A percentile compares a stretch with the other conserved stretches of the same genome.
These are phyloP conservation scores for Coniosporium apollinis DNA, from an alignment of 495 filamentous ascomycete genomes.

Conservation along the genomic window DNA sequence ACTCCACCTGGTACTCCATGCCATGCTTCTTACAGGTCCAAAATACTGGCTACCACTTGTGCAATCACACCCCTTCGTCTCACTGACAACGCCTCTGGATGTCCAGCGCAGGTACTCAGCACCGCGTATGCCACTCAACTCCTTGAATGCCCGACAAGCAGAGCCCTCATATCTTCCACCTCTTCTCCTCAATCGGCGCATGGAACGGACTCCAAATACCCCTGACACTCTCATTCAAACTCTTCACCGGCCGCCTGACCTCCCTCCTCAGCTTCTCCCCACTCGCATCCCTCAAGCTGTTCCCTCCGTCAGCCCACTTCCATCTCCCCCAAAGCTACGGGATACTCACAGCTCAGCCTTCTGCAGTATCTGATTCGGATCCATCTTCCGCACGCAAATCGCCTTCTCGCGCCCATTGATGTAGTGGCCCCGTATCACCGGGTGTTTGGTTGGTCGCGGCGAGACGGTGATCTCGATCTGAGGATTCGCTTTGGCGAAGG, in stretches of 20 bases:
- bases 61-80: too few species aligned
- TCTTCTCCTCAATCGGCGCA: conserved; percentile 16
- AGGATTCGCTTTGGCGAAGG: conserved; percentile 68
- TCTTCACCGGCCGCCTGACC: conserved; percentile 65
- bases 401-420: conserved; percentile 79
- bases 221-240: conserved; percentile 81
- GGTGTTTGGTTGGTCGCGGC: conserved; percentile 73
- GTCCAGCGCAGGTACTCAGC: too few species aligned
- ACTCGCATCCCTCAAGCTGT: conserved; percentile 66
- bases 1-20: too few species aligned
- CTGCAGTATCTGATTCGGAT: conserved; percentile 59
- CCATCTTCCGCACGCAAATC: conserved; percentile 76
- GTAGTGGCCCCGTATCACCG: conserved; percentile 71
- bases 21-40: too few species aligned
- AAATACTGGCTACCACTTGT: too few species aligned
- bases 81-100: too few species aligned
- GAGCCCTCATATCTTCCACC: not conserved
- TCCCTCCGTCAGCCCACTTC: too few species aligned
- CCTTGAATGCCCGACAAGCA: not conserved
- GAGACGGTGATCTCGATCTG: conserved; percentile 81
- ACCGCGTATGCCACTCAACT: too few species aligned
- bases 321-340: too few species aligned
- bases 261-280: conserved; percentile 74
- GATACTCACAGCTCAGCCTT: conserved; percentile 67
- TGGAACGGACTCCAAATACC: conserved; percentile 93